phyloP scores from a whole-genome alignment of 495 filamentous ascomycete genomes.

The Aspergillus cristatus region DNA sequence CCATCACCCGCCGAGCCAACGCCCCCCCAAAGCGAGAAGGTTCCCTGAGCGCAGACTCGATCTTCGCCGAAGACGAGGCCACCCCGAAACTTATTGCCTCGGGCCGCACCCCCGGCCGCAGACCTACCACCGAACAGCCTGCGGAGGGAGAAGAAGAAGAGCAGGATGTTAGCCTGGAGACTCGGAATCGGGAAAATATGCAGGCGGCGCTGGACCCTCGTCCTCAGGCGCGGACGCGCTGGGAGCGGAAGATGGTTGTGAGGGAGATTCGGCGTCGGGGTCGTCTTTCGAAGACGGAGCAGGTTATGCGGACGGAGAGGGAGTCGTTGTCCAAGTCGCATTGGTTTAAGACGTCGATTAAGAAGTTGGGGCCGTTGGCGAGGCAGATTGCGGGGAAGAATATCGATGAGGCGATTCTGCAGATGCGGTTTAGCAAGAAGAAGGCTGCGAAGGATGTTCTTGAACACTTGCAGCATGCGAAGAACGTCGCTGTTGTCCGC shows the following conservation, averaged over 20 bases:
- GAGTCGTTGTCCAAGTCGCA: slow-evolving; percentile 52
- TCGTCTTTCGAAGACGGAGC: slow-evolving; percentile 51
- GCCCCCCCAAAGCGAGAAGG: slow-evolving; percentile 29
- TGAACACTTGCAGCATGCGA: slow-evolving; percentile 66
- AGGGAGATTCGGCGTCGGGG: slow-evolving; percentile 58
- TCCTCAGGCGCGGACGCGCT: slow-evolving; percentile 54
- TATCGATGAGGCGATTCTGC: slow-evolving; percentile 81
- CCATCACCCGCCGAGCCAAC: slow-evolving; percentile 16
- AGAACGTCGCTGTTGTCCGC: slow-evolving; percentile 64
- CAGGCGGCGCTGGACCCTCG: slow-evolving; percentile 57
- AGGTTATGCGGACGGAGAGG: slow-evolving; percentile 66
- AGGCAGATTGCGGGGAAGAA: slow-evolving; percentile 86
- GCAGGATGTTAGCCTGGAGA: slow-evolving; percentile 11
- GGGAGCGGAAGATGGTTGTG: slow-evolving; percentile 75
- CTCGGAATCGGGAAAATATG: slow-evolving; percentile 41
- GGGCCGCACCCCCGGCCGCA: slow-evolving; percentile 22
- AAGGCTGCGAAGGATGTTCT: slow-evolving; percentile 74
- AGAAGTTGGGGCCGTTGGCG: slow-evolving; percentile 79
- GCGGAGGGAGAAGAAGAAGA: slow-evolving; percentile 11
- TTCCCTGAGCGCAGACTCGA: slow-evolving; percentile 28
- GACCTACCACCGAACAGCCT: slow-evolving; percentile 3
- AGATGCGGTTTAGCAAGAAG: slow-evolving; percentile 96
- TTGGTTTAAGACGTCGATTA: slow-evolving; percentile 66
- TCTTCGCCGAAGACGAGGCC: slow-evolving; percentile 32
- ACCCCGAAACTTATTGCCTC: slow-evolving; percentile 14